Percentiles rank a stretch among this genome's conserved stretches.
Conservation (phyloP, 305 asterid species). For the Solanum aculeatissimum region DNA sequence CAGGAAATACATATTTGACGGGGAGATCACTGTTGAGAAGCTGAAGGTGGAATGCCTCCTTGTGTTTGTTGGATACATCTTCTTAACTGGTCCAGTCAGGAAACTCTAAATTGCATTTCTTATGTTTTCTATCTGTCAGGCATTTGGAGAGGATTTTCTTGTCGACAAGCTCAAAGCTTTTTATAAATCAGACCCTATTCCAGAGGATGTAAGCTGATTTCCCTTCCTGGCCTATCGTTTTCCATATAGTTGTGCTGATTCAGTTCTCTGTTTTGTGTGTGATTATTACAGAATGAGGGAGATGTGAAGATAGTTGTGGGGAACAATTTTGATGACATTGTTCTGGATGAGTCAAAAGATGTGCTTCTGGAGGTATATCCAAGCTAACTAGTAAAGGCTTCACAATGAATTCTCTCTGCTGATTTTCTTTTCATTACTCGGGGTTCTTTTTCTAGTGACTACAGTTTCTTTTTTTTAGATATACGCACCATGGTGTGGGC, state of each 20-base stretch:
- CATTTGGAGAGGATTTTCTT: constrained; percentile 4
- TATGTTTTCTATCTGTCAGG: neutral
- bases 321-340: constrained; percentile 10
- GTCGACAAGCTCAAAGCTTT: constrained; percentile 7
- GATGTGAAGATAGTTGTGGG: constrained; percentile 12
- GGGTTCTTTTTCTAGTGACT: neutral
- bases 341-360: constrained; percentile 2
- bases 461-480: constrained; percentile 20
- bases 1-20: constrained; percentile 48
- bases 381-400: neutral
- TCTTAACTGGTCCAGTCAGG: neutral
- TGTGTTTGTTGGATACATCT: neutral
- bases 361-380: constrained; percentile 4
- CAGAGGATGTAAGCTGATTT: constrained; percentile 5
- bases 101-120: neutral
- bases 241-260: constrained; percentile 1
- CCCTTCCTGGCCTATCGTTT: neutral
- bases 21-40: constrained; percentile 50
- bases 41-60: constrained; percentile 48
- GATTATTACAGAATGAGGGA: constrained; percentile 4
- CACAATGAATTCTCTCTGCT: neutral
- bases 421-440: neutral
- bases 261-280: neutral
- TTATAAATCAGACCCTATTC: constrained; percentile 8
- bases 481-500: constrained; percentile 97